phyloP scores from a whole-genome alignment of 1,284 basidiomycete species.

The Tylopilus orsonianus region DNA sequence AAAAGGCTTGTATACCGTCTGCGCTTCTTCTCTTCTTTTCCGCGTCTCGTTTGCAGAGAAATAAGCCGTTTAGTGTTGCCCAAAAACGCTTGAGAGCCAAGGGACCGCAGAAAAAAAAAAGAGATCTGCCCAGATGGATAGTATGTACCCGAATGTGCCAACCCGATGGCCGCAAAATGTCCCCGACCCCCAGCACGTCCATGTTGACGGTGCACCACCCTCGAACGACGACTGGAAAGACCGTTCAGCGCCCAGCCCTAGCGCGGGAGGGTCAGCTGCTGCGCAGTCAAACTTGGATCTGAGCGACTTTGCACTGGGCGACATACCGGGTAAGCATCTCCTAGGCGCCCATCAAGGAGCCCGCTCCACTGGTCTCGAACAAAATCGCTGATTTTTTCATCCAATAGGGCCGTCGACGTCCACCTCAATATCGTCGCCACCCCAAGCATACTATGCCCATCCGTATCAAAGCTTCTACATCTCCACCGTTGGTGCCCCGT shows the following conservation, averaged over 20 bases:
- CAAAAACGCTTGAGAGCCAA: slow-evolving; percentile 46
- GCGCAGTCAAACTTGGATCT: slow-evolving; percentile 41
- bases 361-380: slow-evolving; percentile 1
- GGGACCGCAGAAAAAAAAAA: slow-evolving; percentile 45
- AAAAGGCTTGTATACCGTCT: slow-evolving; percentile 40
- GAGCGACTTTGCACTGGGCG: slow-evolving; percentile 43
- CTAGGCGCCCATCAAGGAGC: slow-evolving; percentile 29
- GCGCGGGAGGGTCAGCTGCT: slow-evolving; percentile 32
- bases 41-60: slow-evolving; percentile 44
- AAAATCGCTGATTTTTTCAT: slow-evolving; percentile 19
- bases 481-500: slow-evolving; percentile 46
- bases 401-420: slow-evolving; percentile 35
- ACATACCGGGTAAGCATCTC: slow-evolving; percentile 38
- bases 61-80: slow-evolving; percentile 56
- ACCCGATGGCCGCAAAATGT: slow-evolving; percentile 52
- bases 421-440: slow-evolving; percentile 39
- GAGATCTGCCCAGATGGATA: slow-evolving; percentile 51
- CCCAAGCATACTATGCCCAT: slow-evolving; percentile 39
- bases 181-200: slow-evolving; percentile 38
- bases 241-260: slow-evolving; percentile 28
- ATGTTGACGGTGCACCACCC: slow-evolving; percentile 37
- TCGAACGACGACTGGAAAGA: slow-evolving; percentile 51
- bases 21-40: slow-evolving; percentile 38
- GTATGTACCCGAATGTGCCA: slow-evolving; percentile 50
- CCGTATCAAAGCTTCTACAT: slow-evolving; percentile 41